These are phyloP conservation scores for Cunninghamia lanceolata DNA, from an alignment of 75 land plant species.

Conservation along the genomic window DNA sequence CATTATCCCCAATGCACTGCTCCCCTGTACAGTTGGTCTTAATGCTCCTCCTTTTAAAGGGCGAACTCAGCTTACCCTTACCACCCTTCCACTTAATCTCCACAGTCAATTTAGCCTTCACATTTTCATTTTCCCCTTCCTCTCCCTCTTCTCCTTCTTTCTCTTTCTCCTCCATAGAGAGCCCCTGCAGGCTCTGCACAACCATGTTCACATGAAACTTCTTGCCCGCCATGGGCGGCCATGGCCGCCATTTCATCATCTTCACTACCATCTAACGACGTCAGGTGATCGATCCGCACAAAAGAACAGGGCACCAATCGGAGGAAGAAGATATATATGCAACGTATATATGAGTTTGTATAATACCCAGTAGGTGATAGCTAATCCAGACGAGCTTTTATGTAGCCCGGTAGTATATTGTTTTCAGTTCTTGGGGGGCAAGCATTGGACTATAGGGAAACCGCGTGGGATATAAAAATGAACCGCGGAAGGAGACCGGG, in stretches of 20 bases:
- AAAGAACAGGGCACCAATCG: no score
- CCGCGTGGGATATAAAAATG: not conserved
- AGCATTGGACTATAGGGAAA: not conserved
- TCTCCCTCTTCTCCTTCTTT: not conserved
- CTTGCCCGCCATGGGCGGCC: constrained; percentile 49
- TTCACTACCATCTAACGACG: constrained; percentile 60
- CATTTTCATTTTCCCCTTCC: constrained; percentile 4
- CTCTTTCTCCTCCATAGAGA: not conserved
- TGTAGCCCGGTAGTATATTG: not conserved
- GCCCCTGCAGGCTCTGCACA: constrained; percentile 42
- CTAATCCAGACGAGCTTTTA: not conserved
- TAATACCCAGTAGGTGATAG: not conserved
- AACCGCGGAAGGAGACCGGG: not conserved
- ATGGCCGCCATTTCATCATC: constrained; percentile 83
- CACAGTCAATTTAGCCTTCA: constrained; percentile 35
- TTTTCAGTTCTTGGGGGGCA: not conserved
- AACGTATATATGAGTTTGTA: not conserved
- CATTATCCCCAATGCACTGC: constrained; percentile 18
- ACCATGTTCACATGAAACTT: constrained; percentile 60
- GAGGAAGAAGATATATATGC: not conserved
- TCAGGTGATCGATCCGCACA: not conserved
- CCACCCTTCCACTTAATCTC: constrained; percentile 90
- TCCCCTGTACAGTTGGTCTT: constrained; percentile 53
- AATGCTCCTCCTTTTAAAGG: constrained; percentile 37
- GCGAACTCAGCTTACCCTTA: constrained; percentile 39